These are phyloP conservation scores for Phytopythium litorale DNA, from an alignment of 352 stramenopile genomes.

Conservation along the genomic window DNA sequence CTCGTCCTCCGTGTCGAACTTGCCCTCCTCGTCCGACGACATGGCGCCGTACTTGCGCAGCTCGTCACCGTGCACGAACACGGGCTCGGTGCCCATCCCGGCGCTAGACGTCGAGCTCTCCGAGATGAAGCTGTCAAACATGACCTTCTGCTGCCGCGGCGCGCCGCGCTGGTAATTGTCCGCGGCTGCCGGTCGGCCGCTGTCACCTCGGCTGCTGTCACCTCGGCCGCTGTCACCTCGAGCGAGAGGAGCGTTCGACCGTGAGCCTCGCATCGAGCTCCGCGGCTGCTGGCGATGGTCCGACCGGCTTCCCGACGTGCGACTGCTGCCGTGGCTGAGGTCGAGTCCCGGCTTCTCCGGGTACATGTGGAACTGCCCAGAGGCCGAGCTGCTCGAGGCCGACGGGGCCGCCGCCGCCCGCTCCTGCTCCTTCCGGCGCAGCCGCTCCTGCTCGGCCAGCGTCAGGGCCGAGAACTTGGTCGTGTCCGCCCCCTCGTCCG, in stretches of 20 bases:
- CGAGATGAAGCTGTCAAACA: constrained; percentile 43
- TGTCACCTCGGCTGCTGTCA: no score
- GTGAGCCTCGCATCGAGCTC: neutral
- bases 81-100: constrained; percentile 28
- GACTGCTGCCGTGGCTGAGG: constrained; percentile 16
- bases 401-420: constrained; percentile 4
- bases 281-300: neutral
- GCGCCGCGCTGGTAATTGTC: neutral
- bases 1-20: constrained; percentile 49
- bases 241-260: constrained; percentile 7
- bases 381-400: neutral
- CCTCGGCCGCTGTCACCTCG: constrained; percentile 6
- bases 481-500: constrained; percentile 24
- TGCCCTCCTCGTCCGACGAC: constrained; percentile 37
- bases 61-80: constrained; percentile 30
- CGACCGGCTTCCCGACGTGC: constrained; percentile 12
- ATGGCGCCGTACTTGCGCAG: constrained; percentile 21
- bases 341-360: constrained; percentile 7
- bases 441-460: constrained; percentile 16
- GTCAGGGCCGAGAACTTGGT: constrained; percentile 38
- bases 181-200: neutral
- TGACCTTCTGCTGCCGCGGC: constrained; percentile 1
- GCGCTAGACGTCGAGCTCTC: constrained; percentile 13
- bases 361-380: constrained; percentile 21
- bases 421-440: constrained; percentile 7